Conservation (phyloP, 306 rosid genomes). For the Abrus precatorius region DNA sequence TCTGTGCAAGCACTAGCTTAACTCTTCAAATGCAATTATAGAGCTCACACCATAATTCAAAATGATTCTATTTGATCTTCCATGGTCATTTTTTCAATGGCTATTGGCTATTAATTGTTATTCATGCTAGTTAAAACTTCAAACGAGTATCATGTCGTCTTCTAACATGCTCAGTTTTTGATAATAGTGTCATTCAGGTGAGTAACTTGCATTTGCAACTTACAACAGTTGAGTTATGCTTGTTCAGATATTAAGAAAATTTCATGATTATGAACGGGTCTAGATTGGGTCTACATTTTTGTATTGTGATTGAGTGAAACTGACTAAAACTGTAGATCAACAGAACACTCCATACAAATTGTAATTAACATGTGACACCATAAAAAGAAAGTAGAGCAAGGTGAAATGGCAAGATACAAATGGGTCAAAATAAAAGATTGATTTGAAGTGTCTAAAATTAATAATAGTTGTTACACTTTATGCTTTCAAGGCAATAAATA, state of each 20-base stretch:
- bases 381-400: neutral
- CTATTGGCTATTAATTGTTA: neutral
- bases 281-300: neutral
- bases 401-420: neutral
- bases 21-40: neutral
- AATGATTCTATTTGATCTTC: neutral
- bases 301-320: neutral
- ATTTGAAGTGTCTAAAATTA: no score
- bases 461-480: no score
- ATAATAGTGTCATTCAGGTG: neutral
- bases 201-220: neutral
- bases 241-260: neutral
- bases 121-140: neutral
- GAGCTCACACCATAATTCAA: neutral
- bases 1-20: neutral
- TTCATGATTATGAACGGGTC: neutral
- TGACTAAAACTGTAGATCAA: constrained; percentile 8
- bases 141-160: neutral
- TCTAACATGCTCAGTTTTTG: neutral
- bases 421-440: no score
- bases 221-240: neutral
- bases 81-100: neutral
- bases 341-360: neutral
- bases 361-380: neutral
- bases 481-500: neutral